These are phyloP conservation scores for Penicillium nucicola DNA, from an alignment of 495 filamentous ascomycete genomes.

Conservation along the genomic window DNA sequence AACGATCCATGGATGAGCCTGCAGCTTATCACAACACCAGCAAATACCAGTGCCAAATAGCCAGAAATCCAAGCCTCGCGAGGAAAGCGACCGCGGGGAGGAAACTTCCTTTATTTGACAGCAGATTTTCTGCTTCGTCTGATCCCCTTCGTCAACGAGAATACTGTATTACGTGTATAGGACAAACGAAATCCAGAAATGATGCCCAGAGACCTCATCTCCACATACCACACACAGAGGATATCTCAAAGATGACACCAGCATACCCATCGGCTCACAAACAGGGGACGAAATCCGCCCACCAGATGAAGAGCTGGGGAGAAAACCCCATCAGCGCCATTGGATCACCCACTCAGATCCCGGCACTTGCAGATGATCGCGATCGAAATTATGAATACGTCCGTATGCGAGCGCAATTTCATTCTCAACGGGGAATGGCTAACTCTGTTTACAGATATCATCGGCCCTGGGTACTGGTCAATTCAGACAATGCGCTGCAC, in stretches of 20 bases:
- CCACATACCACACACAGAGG: conserved; percentile 11
- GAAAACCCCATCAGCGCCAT: conserved; percentile 26
- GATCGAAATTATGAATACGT: conserved; percentile 41
- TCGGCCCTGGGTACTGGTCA: conserved; percentile 49
- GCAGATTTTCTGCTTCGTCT: too few species aligned
- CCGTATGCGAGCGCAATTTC: not conserved
- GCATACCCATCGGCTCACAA: not conserved
- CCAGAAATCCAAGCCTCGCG: too few species aligned
- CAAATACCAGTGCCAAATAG: conserved; percentile 16
- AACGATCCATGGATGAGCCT: not conserved
- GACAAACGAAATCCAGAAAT: not conserved
- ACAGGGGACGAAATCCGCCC: not conserved
- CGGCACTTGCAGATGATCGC: conserved; percentile 72
- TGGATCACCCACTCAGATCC: conserved; percentile 57
- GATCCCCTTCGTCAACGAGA: not conserved
- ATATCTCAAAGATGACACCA: not conserved
- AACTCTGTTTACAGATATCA: conserved; percentile 30
- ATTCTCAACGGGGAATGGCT: conserved; percentile 31
- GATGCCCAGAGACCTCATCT: conserved; percentile 6
- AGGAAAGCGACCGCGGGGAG: too few species aligned
- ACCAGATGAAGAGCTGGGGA: conserved; percentile 4
- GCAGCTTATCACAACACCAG: conserved; percentile 28
- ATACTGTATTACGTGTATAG: not conserved
- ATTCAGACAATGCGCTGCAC: conserved; percentile 57
- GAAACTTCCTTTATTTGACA: too few species aligned